Conservation (phyloP, 257 asterid species). For the Przewalskia tangutica region DNA sequence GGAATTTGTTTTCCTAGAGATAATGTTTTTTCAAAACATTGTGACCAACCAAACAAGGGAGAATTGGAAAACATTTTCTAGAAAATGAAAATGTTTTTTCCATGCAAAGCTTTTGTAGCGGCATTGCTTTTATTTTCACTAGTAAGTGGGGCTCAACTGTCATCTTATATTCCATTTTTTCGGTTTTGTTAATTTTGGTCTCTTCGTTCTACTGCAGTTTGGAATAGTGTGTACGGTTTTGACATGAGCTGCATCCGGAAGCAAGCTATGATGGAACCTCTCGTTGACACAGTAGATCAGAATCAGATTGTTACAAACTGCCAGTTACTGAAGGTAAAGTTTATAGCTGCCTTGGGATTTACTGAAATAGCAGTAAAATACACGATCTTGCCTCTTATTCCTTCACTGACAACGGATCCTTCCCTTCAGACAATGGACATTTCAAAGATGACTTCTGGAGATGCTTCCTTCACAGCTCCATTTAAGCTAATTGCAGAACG, state of each 20-base stretch:
- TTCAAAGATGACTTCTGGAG: constrained; percentile 78
- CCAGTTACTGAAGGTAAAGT: constrained; percentile 73
- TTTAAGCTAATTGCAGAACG: constrained; percentile 94
- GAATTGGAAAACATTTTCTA: neutral
- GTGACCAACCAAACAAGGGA: neutral
- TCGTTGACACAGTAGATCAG: constrained; percentile 89
- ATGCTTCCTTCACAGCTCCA: constrained; percentile 88
- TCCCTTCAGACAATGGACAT: constrained; percentile 83
- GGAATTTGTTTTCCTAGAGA: neutral
- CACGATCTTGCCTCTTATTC: neutral
- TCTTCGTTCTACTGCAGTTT: constrained; percentile 37
- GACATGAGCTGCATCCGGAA: constrained; percentile 98
- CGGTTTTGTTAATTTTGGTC: neutral
- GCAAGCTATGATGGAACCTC: constrained; percentile 82
- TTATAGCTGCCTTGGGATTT: neutral
- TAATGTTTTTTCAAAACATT: neutral
- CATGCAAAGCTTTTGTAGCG: neutral
- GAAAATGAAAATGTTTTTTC: neutral
- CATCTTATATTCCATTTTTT: neutral
- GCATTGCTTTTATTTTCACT: neutral
- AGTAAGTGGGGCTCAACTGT: neutral
- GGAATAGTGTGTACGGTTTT: constrained; percentile 87
- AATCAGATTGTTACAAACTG: constrained; percentile 84
- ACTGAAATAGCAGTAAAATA: neutral
- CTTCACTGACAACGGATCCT: neutral